Evolutionary conservation across 768 basidiomycete species (phyloP), one percentile per base, ranked within the genome.

Genomic region (Naganishia kalamii): DNA sequence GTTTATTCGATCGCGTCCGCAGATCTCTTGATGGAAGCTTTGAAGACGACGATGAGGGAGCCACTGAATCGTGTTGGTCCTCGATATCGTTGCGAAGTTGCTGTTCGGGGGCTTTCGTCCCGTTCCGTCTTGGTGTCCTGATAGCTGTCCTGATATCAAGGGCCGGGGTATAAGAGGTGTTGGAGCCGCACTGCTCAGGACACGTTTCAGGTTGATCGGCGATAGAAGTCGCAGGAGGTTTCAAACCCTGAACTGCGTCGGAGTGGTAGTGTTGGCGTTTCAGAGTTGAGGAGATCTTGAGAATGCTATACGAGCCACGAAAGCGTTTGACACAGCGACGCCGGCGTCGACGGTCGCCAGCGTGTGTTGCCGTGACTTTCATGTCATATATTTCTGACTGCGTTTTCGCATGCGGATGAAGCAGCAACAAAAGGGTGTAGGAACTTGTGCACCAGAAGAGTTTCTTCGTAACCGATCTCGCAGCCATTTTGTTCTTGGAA

Each of bases 381-480:
- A 5, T 44, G 43, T 44, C 19, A 40, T 40, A 40, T 40, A 40
- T 8, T 7, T 40, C 37, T n/a, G n/a, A n/a, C n/a, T n/a, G n/a
- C n/a, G n/a, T 40, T 40, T 40, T 17, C 37, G 17, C 7, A 40
- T 7, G 43, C 19, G 7, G 43, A 10, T n/a, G 13, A n/a, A 44
- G 43, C 5, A 11, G 43, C 43, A n/a, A 6, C 11, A 44, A 10
- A n/a, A 17, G 8, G 43, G 12, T 44, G 43, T 44, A 6, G 43
- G 19, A n/a, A 44, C 43, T 11, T 44, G 43, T 10, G n/a, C n/a
- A 44, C 43, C 43, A 44, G 43, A 44, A 44, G 43, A n/a, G 19
- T 10, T 44, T 44, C 19, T 23, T 54, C 52, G 52, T 54, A 57
- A 57, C 54, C 54, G 54, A 57, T 57, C 54, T 37, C 54, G 54